Evolutionary conservation across 805 yeast genomes (phyloP).

Genomic region (Cyberlindnera euphorbiae): DNA sequence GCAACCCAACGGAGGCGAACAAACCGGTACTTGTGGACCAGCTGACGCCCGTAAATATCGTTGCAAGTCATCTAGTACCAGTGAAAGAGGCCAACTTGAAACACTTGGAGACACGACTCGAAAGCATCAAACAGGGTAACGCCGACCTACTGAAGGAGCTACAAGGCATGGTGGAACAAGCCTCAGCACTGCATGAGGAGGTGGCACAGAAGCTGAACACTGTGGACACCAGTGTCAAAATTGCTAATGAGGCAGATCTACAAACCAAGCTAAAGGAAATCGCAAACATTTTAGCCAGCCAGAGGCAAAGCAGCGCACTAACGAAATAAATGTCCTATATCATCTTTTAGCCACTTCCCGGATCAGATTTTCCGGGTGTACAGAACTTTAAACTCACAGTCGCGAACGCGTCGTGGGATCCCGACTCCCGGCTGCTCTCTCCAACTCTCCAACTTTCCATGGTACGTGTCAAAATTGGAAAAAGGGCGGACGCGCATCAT

Average conservation of each 20-base stretch:
- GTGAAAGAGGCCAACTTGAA: constrained; percentile 19
- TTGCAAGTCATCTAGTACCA: constrained; percentile 23
- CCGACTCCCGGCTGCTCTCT: no score
- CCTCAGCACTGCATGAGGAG: constrained; percentile 8
- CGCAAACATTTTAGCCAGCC: no score
- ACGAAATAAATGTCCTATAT: no score
- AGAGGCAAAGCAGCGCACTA: no score
- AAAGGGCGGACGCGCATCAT: no score
- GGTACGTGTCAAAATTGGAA: no score
- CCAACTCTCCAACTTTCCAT: no score
- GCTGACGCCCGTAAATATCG: constrained; percentile 16
- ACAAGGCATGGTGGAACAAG: constrained; percentile 10
- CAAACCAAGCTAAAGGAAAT: constrained; percentile 10
- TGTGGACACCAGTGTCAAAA: constrained; percentile 10
- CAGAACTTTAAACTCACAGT: no score
- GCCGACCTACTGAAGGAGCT: constrained; percentile 12
- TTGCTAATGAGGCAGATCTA: constrained; percentile 9
- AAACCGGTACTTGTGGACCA: constrained; percentile 17
- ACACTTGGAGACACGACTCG: constrained; percentile 14
- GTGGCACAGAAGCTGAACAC: constrained; percentile 6
- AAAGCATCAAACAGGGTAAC: constrained; percentile 11
- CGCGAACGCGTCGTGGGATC: no score
- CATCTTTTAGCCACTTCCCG: no score
- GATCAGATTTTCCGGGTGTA: no score
- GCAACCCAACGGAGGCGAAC: background rate